Evolutionary conservation across 257 asterid species (phyloP).

Genomic region (Ballota nigra): DNA sequence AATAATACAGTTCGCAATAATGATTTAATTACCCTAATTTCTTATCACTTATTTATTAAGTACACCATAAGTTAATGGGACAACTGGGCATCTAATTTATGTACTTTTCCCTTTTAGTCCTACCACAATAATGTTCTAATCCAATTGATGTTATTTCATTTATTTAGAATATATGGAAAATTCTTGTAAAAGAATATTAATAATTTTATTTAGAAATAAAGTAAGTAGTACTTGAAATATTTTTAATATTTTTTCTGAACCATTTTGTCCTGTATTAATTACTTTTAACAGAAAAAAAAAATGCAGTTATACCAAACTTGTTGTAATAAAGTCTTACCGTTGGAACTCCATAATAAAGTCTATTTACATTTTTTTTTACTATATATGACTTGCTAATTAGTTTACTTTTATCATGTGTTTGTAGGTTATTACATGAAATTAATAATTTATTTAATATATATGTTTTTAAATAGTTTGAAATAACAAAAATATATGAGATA

Average conservation of each 20-base stretch:
- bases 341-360: neutral
- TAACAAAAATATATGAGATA: no score
- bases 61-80: neutral
- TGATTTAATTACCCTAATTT: slow-evolving; percentile 8
- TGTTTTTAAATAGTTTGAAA: no score
- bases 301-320: neutral
- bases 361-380: no score
- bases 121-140: neutral
- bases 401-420: no score
- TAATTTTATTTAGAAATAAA: no score
- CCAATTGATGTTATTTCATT: neutral
- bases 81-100: neutral
- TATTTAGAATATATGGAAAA: neutral
- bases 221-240: no score
- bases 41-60: slow-evolving; percentile 14
- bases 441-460: no score
- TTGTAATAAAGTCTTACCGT: neutral
- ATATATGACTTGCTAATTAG: no score
- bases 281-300: no score
- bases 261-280: no score
- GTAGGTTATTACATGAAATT: no score
- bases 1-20: slow-evolving; percentile 9
- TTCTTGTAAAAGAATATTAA: neutral
- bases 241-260: no score
- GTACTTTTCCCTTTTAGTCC: neutral